These are phyloP conservation scores for Microascus cirrosus DNA, from an alignment of 2,329 filamentous ascomycete species.

Conservation along the genomic window DNA sequence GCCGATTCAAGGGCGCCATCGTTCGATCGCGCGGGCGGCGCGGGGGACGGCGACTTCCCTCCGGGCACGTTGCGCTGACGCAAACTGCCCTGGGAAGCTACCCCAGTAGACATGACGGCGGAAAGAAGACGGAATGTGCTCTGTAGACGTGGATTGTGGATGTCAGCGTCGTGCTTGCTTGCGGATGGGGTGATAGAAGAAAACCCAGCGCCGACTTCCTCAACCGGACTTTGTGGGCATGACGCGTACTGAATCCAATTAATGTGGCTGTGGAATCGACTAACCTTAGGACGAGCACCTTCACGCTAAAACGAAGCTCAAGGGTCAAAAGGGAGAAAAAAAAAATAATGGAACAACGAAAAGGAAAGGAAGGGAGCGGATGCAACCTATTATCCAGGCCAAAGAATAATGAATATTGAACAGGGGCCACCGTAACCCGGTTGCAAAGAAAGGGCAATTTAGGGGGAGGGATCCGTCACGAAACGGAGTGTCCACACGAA, in stretches of 20 bases:
- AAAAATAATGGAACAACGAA: conserved; percentile 8
- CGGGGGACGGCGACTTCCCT: conserved; percentile 23
- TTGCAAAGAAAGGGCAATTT: not conserved
- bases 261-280: not conserved
- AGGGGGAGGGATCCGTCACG: not conserved
- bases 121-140: conserved; percentile 6
- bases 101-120: conserved; percentile 32
- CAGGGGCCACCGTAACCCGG: not conserved
- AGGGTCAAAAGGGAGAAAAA: conserved; percentile 6
- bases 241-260: not conserved
- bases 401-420: not conserved
- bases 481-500: not conserved
- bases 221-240: not conserved
- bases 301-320: conserved; percentile 7
- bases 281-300: not conserved
- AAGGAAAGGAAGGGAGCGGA: conserved; percentile 8
- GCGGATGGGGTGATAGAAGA: not conserved
- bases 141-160: conserved; percentile 1
- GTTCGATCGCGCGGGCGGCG: conserved; percentile 20
- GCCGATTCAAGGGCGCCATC: conserved; percentile 40
- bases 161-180: not conserved
- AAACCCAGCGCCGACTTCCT: not conserved
- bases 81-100: conserved; percentile 45
- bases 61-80: conserved; percentile 44
- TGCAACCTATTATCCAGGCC: not conserved